Evolutionary conservation across 1,139 yeast genomes (phyloP).

Genomic region (Sugiyamaella novakii): DNA sequence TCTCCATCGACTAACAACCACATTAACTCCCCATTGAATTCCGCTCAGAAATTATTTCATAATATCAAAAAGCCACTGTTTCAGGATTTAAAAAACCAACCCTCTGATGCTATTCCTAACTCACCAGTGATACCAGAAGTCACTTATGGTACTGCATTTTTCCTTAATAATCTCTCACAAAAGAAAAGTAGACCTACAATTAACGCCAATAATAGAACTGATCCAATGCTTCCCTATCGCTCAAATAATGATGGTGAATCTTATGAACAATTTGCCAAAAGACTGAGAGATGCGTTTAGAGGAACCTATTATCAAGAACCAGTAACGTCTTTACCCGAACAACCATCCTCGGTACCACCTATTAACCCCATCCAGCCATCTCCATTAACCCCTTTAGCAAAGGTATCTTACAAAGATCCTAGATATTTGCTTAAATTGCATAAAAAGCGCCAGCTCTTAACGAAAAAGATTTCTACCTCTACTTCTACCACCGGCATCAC

Average conservation of each 20-base stretch:
- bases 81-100: background rate
- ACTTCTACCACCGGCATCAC: conserved; percentile 7
- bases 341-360: background rate
- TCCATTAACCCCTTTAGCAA: conserved; percentile 16
- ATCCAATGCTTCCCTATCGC: conserved; percentile 2
- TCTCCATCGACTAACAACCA: background rate
- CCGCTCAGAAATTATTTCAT: background rate
- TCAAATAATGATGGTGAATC: conserved; percentile 6
- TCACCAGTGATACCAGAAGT: conserved; percentile 19
- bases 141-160: conserved; percentile 27
- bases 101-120: background rate
- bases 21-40: conserved; percentile 1
- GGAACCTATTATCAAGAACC: conserved; percentile 22
- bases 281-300: conserved; percentile 24
- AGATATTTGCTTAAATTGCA: conserved; percentile 11
- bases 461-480: conserved; percentile 4
- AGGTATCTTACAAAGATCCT: conserved; percentile 19
- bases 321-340: conserved; percentile 11
- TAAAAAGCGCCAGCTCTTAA: conserved; percentile 14
- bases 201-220: background rate
- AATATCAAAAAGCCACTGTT: conserved; percentile 8
- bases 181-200: conserved; percentile 7
- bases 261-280: conserved; percentile 19
- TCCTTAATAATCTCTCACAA: conserved; percentile 9
- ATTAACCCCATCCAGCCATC: background rate